Evolutionary conservation across 1,284 basidiomycete species (phyloP).

Genomic region (Phlebopus sp.): DNA sequence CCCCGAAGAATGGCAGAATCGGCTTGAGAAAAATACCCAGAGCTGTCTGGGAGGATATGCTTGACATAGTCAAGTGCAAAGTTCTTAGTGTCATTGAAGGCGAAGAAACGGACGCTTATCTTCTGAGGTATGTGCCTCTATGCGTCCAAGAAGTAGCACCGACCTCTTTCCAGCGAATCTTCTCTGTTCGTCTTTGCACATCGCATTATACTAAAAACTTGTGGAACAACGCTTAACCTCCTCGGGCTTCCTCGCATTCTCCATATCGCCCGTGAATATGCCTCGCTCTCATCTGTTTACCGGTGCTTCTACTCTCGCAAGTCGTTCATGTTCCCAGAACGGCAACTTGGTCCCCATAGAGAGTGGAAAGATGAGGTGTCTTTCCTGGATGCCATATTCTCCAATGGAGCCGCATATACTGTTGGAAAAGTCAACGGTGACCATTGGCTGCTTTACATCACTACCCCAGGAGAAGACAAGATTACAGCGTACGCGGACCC

Average conservation of each 20-base stretch:
- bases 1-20: constrained; percentile 40
- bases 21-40: constrained; percentile 81
- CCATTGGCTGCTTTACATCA: constrained; percentile 97
- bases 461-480: constrained; percentile 51
- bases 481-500: constrained; percentile 15
- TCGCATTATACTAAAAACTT: constrained; percentile 97
- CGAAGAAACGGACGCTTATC: constrained; percentile 89
- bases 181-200: constrained; percentile 96
- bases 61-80: constrained; percentile 96
- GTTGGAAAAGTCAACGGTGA: constrained; percentile 98
- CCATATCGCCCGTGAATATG: constrained; percentile 80
- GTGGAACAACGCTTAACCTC: constrained; percentile 97
- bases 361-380: constrained; percentile 95
- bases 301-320: constrained; percentile 98
- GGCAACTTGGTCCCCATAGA: constrained; percentile 89
- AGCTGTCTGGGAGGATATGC: constrained; percentile 93
- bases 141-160: constrained; percentile 4
- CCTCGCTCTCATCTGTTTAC: constrained; percentile 73
- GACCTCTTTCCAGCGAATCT: constrained; percentile 73
- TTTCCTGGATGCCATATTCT: constrained; percentile 88
- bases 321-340: constrained; percentile 99
- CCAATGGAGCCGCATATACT: constrained; percentile 89
- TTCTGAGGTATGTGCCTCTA: constrained; percentile 75
- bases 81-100: constrained; percentile 90
- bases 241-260: constrained; percentile 92